Percentiles rank a stretch among this genome's conserved stretches.
phyloP scores from a whole-genome alignment of 73 alveolate species.

The Tetrahymena malaccensis region DNA sequence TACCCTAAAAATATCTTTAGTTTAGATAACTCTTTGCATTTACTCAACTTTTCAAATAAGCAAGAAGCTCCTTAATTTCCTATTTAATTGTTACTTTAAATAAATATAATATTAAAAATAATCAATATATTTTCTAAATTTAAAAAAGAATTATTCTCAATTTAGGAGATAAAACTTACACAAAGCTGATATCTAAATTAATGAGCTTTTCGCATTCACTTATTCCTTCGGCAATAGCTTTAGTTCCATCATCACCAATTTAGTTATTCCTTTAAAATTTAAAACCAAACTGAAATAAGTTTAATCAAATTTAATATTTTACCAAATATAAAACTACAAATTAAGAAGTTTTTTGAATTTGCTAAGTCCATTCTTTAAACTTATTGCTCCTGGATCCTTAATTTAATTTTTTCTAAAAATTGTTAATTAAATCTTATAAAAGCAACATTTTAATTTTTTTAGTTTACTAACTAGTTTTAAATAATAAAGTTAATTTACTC shows the following conservation, averaged over 20 bases:
- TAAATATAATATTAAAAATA: too few relatives aligned
- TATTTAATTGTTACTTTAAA: background rate
- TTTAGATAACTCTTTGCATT: background rate
- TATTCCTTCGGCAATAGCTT: background rate
- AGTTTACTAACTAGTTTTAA: too few relatives aligned
- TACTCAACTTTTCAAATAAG: background rate
- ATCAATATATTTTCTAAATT: too few relatives aligned
- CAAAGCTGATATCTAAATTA: too few relatives aligned
- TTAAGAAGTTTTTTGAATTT: background rate
- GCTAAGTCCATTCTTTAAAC: background rate
- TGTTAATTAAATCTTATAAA: too few relatives aligned
- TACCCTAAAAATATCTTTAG: background rate
- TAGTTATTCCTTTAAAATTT: background rate
- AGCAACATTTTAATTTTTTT: too few relatives aligned
- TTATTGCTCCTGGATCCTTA: background rate
- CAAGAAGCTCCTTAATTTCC: background rate
- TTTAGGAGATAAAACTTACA: too few relatives aligned
- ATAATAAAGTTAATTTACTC: background rate
- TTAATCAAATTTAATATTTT: too few relatives aligned
- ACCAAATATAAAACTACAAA: background rate
- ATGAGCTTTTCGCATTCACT: background rate
- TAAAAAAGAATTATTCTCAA: too few relatives aligned
- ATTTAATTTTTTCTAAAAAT: background rate
- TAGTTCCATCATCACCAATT: background rate
- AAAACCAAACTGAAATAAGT: too few relatives aligned